Evolutionary conservation across 2,329 filamentous ascomycete species (phyloP).

Genomic region (Xylaria hypoxylon): DNA sequence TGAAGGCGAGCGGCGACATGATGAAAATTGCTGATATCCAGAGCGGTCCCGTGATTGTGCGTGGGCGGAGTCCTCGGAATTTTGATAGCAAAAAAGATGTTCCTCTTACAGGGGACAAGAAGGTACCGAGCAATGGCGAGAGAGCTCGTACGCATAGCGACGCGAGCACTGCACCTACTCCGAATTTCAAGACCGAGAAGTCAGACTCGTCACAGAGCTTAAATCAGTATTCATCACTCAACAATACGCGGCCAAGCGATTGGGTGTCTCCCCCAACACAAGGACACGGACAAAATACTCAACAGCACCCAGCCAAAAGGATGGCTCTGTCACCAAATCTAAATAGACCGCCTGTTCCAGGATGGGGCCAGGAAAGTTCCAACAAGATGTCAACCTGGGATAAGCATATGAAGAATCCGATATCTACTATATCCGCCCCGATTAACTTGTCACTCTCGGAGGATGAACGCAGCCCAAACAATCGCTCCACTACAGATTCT

Average conservation of each 20-base stretch:
- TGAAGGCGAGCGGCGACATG: constrained; percentile 72
- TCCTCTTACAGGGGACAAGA: constrained; percentile 60
- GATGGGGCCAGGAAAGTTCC: constrained; percentile 56
- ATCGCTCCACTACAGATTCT: constrained; percentile 61
- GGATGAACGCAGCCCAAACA: constrained; percentile 68
- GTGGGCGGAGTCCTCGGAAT: constrained; percentile 90
- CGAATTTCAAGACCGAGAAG: constrained; percentile 51
- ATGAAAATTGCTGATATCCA: constrained; percentile 84
- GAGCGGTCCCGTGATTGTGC: constrained; percentile 94
- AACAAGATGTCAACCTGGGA: constrained; percentile 43
- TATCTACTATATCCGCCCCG: constrained; percentile 50
- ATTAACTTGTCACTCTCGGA: constrained; percentile 69
- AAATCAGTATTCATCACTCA: constrained; percentile 45
- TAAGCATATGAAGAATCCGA: constrained; percentile 44
- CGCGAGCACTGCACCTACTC: constrained; percentile 45
- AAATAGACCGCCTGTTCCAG: constrained; percentile 65
- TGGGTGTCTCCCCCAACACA: constrained; percentile 57
- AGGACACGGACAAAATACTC: constrained; percentile 43
- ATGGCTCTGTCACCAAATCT: constrained; percentile 64
- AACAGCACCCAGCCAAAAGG: constrained; percentile 63
- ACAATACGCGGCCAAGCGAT: constrained; percentile 54
- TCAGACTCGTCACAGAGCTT: constrained; percentile 45
- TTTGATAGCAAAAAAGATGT: constrained; percentile 84
- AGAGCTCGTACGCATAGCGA: constrained; percentile 57
- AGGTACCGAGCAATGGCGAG: constrained; percentile 60